Conservation (phyloP, 1,284 basidiomycete species). For the Bjerkandera adusta region DNA sequence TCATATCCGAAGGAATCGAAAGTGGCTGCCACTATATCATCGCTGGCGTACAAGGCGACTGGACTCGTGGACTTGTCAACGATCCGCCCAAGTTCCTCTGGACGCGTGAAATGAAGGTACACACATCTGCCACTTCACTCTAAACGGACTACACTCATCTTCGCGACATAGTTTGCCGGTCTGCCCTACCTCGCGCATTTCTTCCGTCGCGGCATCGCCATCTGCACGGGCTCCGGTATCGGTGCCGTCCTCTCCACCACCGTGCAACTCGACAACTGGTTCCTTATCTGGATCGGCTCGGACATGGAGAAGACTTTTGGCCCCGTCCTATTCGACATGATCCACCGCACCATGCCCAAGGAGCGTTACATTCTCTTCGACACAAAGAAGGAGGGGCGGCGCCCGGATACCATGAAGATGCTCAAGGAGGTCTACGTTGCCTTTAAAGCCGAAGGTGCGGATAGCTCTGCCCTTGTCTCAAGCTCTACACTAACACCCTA, state of each 20-base stretch:
- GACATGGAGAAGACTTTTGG: conserved; percentile 37
- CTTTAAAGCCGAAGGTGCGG: conserved; percentile 39
- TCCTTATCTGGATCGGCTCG: conserved; percentile 50
- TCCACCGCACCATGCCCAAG: conserved; percentile 46
- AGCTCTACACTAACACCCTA: neutral
- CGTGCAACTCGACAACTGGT: conserved; percentile 37
- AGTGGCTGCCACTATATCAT: conserved; percentile 61
- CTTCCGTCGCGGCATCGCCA: conserved; percentile 36
- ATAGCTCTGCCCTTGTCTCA: neutral
- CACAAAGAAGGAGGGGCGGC: conserved; percentile 46
- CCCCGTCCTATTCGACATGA: conserved; percentile 35
- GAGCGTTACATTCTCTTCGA: conserved; percentile 57
- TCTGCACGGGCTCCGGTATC: conserved; percentile 38
- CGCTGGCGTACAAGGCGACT: conserved; percentile 65
- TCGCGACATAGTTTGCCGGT: conserved; percentile 29
- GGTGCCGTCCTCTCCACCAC: conserved; percentile 37
- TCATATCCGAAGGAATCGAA: conserved; percentile 58
- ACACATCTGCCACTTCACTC: conserved; percentile 5
- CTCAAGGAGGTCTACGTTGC: conserved; percentile 31
- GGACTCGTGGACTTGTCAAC: conserved; percentile 53
- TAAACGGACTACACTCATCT: neutral
- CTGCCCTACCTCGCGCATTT: conserved; percentile 36
- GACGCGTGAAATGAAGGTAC: conserved; percentile 60
- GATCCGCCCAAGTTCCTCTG: conserved; percentile 57
- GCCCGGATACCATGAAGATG: conserved; percentile 36